phyloP scores from a whole-genome alignment of 1,284 basidiomycete species.

The Butyriboletus regius region DNA sequence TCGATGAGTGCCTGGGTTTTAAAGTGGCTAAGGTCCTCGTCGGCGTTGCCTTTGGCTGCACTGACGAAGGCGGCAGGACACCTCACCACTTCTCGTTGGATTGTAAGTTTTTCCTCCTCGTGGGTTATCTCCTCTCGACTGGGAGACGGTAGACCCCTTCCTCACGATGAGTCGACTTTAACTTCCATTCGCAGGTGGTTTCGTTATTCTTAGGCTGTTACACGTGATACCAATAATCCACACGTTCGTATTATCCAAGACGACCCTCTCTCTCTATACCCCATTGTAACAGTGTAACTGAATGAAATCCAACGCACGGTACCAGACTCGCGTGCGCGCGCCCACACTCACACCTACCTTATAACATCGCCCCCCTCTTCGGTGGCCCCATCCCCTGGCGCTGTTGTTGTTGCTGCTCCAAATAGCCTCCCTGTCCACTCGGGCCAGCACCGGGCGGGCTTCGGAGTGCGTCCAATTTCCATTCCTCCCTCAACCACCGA shows the following conservation, averaged over 20 bases:
- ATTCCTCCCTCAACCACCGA: constrained; percentile 61
- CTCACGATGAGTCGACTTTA: too few relatives aligned
- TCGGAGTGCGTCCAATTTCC: constrained; percentile 41
- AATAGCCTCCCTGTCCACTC: constrained; percentile 13
- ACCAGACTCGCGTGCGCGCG: constrained; percentile 6
- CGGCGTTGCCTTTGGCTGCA: too few relatives aligned
- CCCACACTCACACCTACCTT: neutral
- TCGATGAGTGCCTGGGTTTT: too few relatives aligned
- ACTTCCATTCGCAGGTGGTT: neutral
- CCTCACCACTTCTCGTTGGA: too few relatives aligned
- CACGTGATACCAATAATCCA: too few relatives aligned
- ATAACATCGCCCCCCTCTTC: constrained; percentile 15
- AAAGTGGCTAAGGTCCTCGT: too few relatives aligned
- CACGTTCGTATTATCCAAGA: neutral
- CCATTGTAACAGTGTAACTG: neutral
- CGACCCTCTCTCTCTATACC: too few relatives aligned
- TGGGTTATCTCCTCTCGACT: too few relatives aligned
- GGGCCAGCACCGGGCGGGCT: constrained; percentile 14
- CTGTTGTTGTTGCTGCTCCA: constrained; percentile 23
- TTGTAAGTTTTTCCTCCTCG: too few relatives aligned
- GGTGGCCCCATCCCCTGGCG: neutral
- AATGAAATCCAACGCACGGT: constrained; percentile 1
- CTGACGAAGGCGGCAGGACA: too few relatives aligned
- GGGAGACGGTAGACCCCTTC: too few relatives aligned
- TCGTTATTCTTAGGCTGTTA: too few relatives aligned